Conservation (phyloP, 2,329 filamentous ascomycete genomes). For the Metarhizium album region DNA sequence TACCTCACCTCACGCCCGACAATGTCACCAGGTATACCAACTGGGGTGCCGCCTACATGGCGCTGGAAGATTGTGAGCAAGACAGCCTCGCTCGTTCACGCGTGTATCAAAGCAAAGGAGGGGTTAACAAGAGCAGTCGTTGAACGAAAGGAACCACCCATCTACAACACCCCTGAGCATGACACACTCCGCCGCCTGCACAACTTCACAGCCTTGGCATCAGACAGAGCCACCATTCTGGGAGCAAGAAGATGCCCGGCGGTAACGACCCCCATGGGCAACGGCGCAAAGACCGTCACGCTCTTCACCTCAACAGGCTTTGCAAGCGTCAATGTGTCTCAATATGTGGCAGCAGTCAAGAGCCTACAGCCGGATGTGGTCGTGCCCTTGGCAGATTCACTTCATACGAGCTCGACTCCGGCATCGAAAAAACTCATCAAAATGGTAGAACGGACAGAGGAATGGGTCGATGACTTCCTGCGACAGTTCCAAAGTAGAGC, state of each 20-base stretch:
- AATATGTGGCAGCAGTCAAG: slow-evolving; percentile 56
- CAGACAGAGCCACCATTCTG: slow-evolving; percentile 57
- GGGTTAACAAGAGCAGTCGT: slow-evolving; percentile 32
- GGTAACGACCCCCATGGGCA: slow-evolving; percentile 58
- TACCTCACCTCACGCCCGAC: slow-evolving; percentile 87
- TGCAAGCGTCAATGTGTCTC: slow-evolving; percentile 52
- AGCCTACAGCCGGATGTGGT: slow-evolving; percentile 70
- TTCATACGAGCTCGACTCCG: slow-evolving; percentile 35
- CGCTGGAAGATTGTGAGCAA: slow-evolving; percentile 81
- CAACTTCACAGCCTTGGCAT: slow-evolving; percentile 63
- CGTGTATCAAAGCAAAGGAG: no score
- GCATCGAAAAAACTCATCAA: slow-evolving; percentile 64
- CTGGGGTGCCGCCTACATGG: slow-evolving; percentile 64
- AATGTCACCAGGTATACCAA: slow-evolving; percentile 55
- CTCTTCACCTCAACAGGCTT: slow-evolving; percentile 85
- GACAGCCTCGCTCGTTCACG: not conserved
- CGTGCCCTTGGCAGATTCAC: slow-evolving; percentile 65
- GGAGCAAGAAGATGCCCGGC: slow-evolving; percentile 69
- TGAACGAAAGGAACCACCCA: slow-evolving; percentile 40
- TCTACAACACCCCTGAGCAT: slow-evolving; percentile 30
- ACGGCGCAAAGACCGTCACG: slow-evolving; percentile 60
- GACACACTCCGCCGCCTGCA: slow-evolving; percentile 48
- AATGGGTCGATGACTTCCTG: slow-evolving; percentile 65
- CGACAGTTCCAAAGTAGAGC: slow-evolving; percentile 18
- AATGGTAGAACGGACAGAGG: slow-evolving; percentile 78